Evolutionary conservation across 805 yeast genomes (phyloP).

Genomic region (Metschnikowia cubensis): DNA sequence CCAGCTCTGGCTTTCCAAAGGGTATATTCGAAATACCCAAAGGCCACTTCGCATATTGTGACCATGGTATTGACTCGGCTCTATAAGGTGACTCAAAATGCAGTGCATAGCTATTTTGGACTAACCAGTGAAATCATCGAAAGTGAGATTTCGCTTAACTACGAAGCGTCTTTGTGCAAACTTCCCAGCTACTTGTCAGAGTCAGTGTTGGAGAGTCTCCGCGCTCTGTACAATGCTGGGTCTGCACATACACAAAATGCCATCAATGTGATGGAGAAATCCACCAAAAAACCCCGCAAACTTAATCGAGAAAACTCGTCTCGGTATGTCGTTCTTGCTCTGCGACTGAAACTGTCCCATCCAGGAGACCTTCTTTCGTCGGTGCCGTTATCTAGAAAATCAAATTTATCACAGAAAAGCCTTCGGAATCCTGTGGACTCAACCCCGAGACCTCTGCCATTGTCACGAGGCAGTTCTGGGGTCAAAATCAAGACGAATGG

Average conservation of each 20-base stretch:
- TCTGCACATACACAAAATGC: background rate
- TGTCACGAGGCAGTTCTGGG: background rate
- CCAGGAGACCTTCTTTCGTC: constrained; percentile 86
- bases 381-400: constrained; percentile 59
- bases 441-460: background rate
- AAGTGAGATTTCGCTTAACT: constrained; percentile 66
- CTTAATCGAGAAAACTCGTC: constrained; percentile 20
- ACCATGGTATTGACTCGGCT: constrained; percentile 86
- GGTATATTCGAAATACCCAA: constrained; percentile 71
- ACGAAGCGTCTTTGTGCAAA: constrained; percentile 19
- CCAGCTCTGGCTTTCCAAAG: constrained; percentile 79
- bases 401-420: constrained; percentile 23
- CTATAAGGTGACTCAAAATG: constrained; percentile 86
- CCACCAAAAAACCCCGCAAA: constrained; percentile 14
- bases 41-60: constrained; percentile 88
- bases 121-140: constrained; percentile 75
- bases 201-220: constrained; percentile 42
- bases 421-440: constrained; percentile 4
- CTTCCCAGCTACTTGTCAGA: constrained; percentile 66
- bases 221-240: background rate
- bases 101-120: constrained; percentile 84
- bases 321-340: constrained; percentile 44
- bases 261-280: constrained; percentile 13
- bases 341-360: constrained; percentile 53
- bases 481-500: background rate